Conservation (phyloP, 495 filamentous ascomycete genomes). For the Hypoxylon perforatum region DNA sequence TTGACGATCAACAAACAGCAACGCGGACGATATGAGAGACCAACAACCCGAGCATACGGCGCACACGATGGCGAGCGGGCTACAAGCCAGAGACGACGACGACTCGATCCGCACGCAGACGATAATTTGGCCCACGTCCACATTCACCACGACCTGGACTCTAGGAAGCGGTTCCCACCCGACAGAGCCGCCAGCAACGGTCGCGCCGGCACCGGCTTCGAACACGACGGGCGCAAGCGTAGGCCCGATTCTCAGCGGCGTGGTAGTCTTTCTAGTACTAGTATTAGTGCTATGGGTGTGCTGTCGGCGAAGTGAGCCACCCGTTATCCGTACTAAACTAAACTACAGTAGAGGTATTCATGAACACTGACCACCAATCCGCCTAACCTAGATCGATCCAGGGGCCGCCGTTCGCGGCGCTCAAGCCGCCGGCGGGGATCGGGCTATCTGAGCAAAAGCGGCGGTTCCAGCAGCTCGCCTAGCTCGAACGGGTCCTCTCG, state of each 20-base stretch:
- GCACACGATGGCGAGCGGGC: no score
- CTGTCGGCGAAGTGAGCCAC: constrained; percentile 31
- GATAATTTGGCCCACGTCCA: constrained; percentile 29
- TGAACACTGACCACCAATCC: constrained; percentile 4
- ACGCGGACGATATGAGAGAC: constrained; percentile 8
- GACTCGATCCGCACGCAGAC: constrained; percentile 33
- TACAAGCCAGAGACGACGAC: constrained; percentile 9
- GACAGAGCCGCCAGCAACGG: constrained; percentile 24
- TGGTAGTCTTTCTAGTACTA: constrained; percentile 29
- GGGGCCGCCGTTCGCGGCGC: constrained; percentile 20
- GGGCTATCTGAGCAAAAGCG: constrained; percentile 21
- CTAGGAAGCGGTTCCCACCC: constrained; percentile 23
- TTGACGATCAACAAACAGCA: not conserved
- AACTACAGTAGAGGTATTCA: no score
- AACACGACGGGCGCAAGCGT: constrained; percentile 12
- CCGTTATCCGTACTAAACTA: not conserved
- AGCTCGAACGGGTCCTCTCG: constrained; percentile 25
- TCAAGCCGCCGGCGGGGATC: constrained; percentile 29
- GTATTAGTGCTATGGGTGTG: constrained; percentile 31
- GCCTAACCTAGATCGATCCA: constrained; percentile 16
- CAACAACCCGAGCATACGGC: not conserved
- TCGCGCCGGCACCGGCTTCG: constrained; percentile 18
- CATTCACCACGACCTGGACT: constrained; percentile 34
- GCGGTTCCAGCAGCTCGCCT: constrained; percentile 19
- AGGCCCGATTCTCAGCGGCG: constrained; percentile 29